Base-by-base conservation (phyloP, 305 asterid genomes). In the Plantago coronopus region DNA sequence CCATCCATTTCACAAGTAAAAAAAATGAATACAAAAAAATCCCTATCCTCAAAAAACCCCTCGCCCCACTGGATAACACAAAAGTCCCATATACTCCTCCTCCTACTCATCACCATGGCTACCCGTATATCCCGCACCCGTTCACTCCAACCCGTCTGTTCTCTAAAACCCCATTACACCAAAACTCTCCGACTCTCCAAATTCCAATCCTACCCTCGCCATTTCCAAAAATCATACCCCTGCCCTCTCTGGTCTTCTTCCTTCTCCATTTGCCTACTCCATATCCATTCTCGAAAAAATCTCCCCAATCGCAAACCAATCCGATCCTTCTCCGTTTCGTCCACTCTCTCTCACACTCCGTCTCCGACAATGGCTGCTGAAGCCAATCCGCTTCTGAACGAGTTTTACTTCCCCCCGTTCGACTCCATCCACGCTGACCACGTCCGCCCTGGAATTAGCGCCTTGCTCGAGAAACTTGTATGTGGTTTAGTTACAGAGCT, bases 401-500 rank as follows among this genome's bases (percentile, higher is more conserved):
- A 84, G 17, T 91, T 91, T 58, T 74, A 79, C 72, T 91, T 91
- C 76, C 98, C 96, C 23, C 98, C 96, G 2, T 91, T 79, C 71
- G 94, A 86, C 70, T 37, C 61, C 13, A 89, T 91, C 68, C 77
- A 84, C 48, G 86, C 96, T 46, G 69, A 72, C 4, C 95, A 91
- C 80, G 98, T 91, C 57, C 89, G 91, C 16, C 95, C 96, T 15
- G 96, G 98, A 42, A 77, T 88, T 65, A 93, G 95, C 17, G 83
- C 81, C 21, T 68, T 91, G 84, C 78, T 91, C 43, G 78, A 84
- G 75, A 68, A 78, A 80, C 78, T 80, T 22, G 98, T 91, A 72
- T 17, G 91, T 15, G n/a, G n/a, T n/a, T n/a, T n/a, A n/a, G n/a
- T n/a, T n/a, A n/a, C n/a, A n/a, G n/a, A n/a, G n/a, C n/a, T n/a